Conservation (phyloP, 2,329 filamentous ascomycete genomes). For the Paracorniculantispora psalliotae region DNA sequence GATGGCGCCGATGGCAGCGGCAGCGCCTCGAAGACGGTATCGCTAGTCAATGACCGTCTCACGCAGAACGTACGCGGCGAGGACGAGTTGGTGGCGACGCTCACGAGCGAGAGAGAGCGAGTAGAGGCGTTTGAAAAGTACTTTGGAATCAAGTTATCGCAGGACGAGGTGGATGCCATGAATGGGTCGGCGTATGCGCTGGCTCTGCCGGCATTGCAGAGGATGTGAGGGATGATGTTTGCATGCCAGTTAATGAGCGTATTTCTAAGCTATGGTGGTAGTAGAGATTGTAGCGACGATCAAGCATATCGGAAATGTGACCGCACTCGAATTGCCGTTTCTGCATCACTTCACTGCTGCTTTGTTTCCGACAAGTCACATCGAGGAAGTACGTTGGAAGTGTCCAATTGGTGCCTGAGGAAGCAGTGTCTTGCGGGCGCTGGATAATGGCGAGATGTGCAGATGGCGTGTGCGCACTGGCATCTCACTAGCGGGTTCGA, state of each 20-base stretch:
- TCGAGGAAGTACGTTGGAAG: no score
- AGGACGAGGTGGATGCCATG: not conserved
- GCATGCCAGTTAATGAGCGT: not conserved
- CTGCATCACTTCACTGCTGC: not conserved
- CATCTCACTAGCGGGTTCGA: not conserved
- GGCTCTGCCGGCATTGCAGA: not conserved
- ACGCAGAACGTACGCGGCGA: not conserved
- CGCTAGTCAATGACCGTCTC: not conserved
- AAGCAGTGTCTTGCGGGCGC: not conserved
- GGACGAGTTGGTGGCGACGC: not conserved
- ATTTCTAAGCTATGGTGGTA: no score
- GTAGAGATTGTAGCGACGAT: not conserved
- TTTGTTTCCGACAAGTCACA: not conserved
- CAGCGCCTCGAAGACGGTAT: not conserved
- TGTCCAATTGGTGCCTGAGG: slow-evolving; percentile 6
- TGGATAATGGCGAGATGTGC: not conserved
- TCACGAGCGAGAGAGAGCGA: not conserved
- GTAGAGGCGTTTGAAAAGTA: not conserved
- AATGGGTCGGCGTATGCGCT: not conserved
- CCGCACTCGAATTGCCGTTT: not conserved
- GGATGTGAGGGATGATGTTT: not conserved
- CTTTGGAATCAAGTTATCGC: not conserved
- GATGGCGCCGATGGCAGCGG: not conserved
- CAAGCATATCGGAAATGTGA: not conserved
- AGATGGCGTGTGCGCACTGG: not conserved